A percentile compares a stretch with the other conserved stretches of the same genome.
Evolutionary conservation across 2,329 filamentous ascomycete species (phyloP).

Genomic region (Penicillium sp.): DNA sequence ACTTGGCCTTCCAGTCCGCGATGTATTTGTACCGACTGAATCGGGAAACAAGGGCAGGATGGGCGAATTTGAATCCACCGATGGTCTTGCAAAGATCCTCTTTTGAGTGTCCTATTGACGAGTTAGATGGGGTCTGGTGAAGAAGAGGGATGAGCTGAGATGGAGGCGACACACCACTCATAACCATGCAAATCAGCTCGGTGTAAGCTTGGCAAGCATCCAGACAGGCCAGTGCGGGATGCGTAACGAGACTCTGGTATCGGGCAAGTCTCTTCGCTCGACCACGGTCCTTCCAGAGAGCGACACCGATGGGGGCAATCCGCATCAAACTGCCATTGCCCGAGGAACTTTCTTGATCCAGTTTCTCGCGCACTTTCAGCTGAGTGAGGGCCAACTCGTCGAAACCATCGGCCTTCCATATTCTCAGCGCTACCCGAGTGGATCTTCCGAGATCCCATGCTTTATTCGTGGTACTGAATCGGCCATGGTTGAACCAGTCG

Average conservation of each 20-base stretch:
- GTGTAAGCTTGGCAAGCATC: conserved; percentile 46
- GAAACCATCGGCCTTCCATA: conserved; percentile 30
- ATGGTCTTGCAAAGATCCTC: conserved; percentile 13
- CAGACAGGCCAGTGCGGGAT: conserved; percentile 40
- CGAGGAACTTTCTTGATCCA: conserved; percentile 20
- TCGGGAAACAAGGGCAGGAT: conserved; percentile 9
- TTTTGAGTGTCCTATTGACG: conserved; percentile 16
- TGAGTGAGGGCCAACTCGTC: conserved; percentile 15
- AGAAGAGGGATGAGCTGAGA: too few species aligned
- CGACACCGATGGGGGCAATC: conserved; percentile 41
- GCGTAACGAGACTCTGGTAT: conserved; percentile 36
- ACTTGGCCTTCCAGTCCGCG: conserved; percentile 29
- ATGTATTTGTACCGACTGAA: conserved; percentile 18
- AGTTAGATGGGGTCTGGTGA: background rate
- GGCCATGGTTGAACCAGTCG: conserved; percentile 39
- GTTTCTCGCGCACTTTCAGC: conserved; percentile 12
- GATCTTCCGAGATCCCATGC: conserved; percentile 45
- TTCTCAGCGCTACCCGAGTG: conserved; percentile 33
- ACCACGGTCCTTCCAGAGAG: conserved; percentile 25
- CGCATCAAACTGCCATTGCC: conserved; percentile 50
- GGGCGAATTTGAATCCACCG: conserved; percentile 11
- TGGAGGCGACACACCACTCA: conserved; percentile 23
- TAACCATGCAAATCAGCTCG: conserved; percentile 31
- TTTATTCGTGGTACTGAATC: conserved; percentile 36
- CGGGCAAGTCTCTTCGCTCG: conserved; percentile 29